Conservation (phyloP, 257 asterid species). For the Primulina eburnea region DNA sequence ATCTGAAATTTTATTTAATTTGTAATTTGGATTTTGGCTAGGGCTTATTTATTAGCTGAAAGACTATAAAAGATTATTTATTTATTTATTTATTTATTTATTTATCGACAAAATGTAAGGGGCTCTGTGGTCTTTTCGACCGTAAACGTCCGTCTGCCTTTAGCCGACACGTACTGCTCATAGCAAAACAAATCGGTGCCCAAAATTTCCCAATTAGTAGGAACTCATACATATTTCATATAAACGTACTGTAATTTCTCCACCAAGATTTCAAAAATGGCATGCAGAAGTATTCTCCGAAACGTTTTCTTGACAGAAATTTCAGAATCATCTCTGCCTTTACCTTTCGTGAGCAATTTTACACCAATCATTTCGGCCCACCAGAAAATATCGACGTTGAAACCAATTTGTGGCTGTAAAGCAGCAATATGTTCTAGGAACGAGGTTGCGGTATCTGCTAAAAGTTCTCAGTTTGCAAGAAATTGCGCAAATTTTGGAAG, state of each 20-base stretch:
- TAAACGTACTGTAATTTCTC: background rate
- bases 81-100: no score
- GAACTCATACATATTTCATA: background rate
- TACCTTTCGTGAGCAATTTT: constrained; percentile 32
- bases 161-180: constrained; percentile 14
- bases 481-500: constrained; percentile 47
- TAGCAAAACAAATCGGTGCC: constrained; percentile 14
- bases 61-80: background rate
- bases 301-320: constrained; percentile 54
- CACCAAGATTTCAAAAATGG: constrained; percentile 43
- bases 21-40: constrained; percentile 22
- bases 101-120: no score
- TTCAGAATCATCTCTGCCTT: constrained; percentile 55
- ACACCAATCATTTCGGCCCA: constrained; percentile 30
- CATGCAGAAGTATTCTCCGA: constrained; percentile 50
- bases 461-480: constrained; percentile 28
- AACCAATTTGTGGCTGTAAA: constrained; percentile 41
- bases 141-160: background rate
- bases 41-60: constrained; percentile 33
- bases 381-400: constrained; percentile 28
- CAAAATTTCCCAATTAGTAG: background rate
- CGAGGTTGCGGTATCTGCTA: constrained; percentile 2
- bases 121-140: no score
- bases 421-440: constrained; percentile 23
- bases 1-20: constrained; percentile 8